A percentile compares a stretch with the other conserved stretches of the same genome.
These are phyloP conservation scores for Dendrobium officinale DNA, from an alignment of 106 monocot genomes.

Conservation along the genomic window DNA sequence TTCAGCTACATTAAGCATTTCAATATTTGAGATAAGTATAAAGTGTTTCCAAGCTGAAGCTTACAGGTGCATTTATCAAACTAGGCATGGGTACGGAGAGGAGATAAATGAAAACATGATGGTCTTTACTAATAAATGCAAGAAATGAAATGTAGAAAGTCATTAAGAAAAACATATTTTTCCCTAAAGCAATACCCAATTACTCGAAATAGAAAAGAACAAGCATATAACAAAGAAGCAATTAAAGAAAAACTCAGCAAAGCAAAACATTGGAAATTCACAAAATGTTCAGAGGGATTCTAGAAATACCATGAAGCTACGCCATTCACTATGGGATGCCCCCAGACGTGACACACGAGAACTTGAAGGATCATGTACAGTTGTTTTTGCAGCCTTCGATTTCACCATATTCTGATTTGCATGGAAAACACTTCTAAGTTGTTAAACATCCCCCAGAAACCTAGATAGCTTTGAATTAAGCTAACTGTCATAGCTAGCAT, in stretches of 20 bases:
- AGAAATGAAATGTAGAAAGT: neutral
- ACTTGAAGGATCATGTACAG: slow-evolving; percentile 4
- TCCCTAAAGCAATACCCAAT: neutral
- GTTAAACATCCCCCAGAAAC: neutral
- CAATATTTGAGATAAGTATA: neutral
- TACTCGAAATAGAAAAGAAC: neutral
- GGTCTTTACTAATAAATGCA: neutral
- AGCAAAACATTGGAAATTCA: neutral
- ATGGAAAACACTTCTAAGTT: neutral
- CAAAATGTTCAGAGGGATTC: neutral
- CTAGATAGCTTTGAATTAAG: neutral
- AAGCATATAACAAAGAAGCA: neutral
- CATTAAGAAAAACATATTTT: neutral
- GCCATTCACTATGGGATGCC: neutral
- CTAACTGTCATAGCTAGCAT: neutral
- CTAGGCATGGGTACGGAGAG: neutral
- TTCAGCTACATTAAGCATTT: neutral
- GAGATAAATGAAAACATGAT: neutral
- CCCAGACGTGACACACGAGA: neutral
- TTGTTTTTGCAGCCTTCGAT: slow-evolving; percentile 3
- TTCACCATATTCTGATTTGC: slow-evolving; percentile 2
- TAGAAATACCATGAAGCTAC: neutral
- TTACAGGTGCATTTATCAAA: neutral
- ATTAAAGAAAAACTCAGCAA: neutral
- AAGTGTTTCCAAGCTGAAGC: neutral